phyloP scores from a whole-genome alignment of 106 monocot species.

The Chionographis japonica region DNA sequence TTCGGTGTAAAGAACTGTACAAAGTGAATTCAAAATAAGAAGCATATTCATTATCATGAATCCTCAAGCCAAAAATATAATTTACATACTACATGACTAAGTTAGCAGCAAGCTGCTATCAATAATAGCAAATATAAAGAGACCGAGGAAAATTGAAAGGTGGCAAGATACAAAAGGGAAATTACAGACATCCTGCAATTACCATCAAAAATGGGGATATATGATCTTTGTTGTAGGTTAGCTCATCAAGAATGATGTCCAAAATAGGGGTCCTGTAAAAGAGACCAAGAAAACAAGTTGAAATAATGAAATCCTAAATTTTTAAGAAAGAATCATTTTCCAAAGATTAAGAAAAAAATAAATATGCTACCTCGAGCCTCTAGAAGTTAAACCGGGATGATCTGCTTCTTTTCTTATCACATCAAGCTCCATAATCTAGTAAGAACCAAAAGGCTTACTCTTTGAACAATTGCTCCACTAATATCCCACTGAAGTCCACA shows the following conservation, averaged over 20 bases:
- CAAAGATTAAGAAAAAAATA: neutral
- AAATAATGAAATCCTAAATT: neutral
- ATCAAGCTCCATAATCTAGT: conserved; percentile 80
- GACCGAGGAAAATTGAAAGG: neutral
- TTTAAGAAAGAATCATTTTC: neutral
- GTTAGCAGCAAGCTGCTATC: too few species aligned
- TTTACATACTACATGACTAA: neutral
- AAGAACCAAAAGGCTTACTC: conserved; percentile 8
- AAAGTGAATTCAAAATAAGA: too few species aligned
- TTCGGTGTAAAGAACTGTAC: too few species aligned
- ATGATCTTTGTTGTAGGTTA: conserved; percentile 63
- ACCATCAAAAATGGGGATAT: conserved; percentile 72
- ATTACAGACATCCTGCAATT: neutral
- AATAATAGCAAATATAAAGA: neutral
- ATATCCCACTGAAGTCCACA: neutral
- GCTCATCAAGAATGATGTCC: conserved; percentile 81
- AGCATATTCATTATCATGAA: too few species aligned
- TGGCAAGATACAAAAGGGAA: neutral
- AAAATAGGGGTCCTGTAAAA: conserved; percentile 47
- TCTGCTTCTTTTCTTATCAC: conserved; percentile 65
- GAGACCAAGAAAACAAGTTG: neutral
- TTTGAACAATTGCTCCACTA: neutral
- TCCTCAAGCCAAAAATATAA: neutral
- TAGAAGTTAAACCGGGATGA: conserved; percentile 48
- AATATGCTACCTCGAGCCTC: conserved; percentile 56